These are phyloP conservation scores for Auriscalpium vulgare DNA, from an alignment of 768 basidiomycete species.

Conservation along the genomic window DNA sequence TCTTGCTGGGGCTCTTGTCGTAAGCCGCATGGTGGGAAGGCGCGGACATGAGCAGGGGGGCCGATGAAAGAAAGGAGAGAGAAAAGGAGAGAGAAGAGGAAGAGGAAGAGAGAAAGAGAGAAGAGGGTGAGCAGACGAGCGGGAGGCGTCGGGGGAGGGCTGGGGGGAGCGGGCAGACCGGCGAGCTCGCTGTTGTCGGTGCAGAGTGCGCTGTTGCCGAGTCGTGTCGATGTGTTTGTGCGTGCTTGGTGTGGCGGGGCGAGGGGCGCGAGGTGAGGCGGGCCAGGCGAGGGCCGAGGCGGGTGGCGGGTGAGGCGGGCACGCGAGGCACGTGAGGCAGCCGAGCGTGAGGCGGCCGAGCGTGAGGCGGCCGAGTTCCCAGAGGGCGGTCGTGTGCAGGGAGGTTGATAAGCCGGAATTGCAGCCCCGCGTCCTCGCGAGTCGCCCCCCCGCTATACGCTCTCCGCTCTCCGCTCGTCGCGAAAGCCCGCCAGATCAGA, in stretches of 20 bases:
- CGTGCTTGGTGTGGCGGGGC: not conserved
- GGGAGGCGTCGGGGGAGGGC: not conserved
- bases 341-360: not conserved
- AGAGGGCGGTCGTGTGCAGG: not conserved
- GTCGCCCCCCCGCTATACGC: not conserved
- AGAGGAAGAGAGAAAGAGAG: slow-evolving; percentile 13
- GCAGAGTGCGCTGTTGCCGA: not conserved
- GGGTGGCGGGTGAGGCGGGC: not conserved
- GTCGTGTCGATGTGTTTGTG: slow-evolving; percentile 7
- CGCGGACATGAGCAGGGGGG: slow-evolving; percentile 31
- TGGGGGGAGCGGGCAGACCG: slow-evolving; percentile 14
- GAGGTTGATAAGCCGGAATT: slow-evolving; percentile 9
- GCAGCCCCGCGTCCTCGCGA: slow-evolving; percentile 12
- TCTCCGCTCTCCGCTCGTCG: slow-evolving; percentile 16
- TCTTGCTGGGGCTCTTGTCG: slow-evolving; percentile 32
- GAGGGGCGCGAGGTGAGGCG: not conserved
- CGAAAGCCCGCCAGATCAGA: not conserved
- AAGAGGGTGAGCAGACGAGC: not conserved
- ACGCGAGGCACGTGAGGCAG: not conserved
- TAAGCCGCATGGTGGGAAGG: slow-evolving; percentile 22
- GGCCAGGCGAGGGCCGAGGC: too few species aligned
- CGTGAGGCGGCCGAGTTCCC: not conserved
- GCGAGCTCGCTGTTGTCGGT: slow-evolving; percentile 13
- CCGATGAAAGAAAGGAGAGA: slow-evolving; percentile 24
- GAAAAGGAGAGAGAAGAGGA: slow-evolving; percentile 22